Conservation (phyloP, 768 basidiomycete genomes). For the Lactarius sanguifluus region DNA sequence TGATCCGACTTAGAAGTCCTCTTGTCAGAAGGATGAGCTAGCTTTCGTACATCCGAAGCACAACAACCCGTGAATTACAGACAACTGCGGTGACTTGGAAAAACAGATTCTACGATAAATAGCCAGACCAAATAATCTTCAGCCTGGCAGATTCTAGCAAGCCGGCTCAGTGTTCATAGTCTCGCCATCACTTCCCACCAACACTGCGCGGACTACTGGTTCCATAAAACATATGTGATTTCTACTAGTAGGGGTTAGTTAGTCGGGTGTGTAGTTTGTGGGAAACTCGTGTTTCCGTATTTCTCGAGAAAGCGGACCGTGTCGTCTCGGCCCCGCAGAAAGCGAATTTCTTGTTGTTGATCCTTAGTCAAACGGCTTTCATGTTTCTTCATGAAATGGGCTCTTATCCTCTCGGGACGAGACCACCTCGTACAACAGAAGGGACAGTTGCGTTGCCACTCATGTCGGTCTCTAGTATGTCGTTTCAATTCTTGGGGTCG, state of each 20-base stretch:
- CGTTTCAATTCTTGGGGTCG: conserved; percentile 2
- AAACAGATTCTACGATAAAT: not conserved
- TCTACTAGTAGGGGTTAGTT: not conserved
- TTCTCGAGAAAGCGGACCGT: conserved; percentile 6
- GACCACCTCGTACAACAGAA: conserved; percentile 8
- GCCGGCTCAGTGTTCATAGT: not conserved
- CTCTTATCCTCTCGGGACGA: conserved; percentile 12
- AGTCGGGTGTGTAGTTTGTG: not conserved
- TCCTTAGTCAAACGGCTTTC: not conserved
- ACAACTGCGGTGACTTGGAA: not conserved
- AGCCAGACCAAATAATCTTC: not conserved
- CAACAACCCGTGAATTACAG: not conserved
- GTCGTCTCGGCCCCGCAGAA: not conserved
- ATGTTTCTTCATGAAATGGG: not conserved
- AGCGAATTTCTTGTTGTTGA: not conserved
- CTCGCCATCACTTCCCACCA: not conserved
- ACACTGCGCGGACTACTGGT: not conserved
- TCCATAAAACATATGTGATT: not conserved
- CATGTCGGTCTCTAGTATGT: conserved; percentile 2
- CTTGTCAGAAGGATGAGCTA: not conserved
- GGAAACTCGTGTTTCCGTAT: not conserved
- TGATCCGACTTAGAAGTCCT: no score
- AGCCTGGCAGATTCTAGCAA: not conserved
- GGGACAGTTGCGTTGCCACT: not conserved
- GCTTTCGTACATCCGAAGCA: not conserved